Percentiles rank a stretch among this genome's conserved stretches.
These are phyloP conservation scores for Erucastrum elatum DNA, from an alignment of 345 rosid species.

Conservation along the genomic window DNA sequence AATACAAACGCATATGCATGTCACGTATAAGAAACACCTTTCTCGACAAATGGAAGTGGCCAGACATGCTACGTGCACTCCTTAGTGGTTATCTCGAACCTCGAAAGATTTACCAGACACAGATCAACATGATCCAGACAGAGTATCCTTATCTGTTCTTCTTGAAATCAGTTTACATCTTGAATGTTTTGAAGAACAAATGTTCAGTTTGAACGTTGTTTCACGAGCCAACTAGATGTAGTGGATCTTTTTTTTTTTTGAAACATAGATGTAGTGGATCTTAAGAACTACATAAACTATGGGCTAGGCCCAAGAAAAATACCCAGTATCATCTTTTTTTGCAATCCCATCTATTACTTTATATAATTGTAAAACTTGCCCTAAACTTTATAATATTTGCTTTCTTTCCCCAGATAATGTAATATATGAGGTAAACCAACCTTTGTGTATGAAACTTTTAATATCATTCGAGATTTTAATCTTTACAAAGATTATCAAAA, in stretches of 20 bases:
- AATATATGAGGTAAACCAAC: background rate
- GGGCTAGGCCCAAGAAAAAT: constrained; percentile 23
- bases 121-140: constrained; percentile 27
- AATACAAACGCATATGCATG: constrained; percentile 17
- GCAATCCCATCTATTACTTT: background rate
- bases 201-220: background rate
- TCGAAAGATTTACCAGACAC: constrained; percentile 9
- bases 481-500: constrained; percentile 32
- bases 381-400: background rate
- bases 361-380: background rate
- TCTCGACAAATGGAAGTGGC: constrained; percentile 17
- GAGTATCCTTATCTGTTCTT: constrained; percentile 15
- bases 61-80: constrained; percentile 14
- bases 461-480: background rate
- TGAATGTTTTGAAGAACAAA: background rate
- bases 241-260: background rate
- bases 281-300: background rate
- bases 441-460: background rate
- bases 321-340: background rate
- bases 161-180: constrained; percentile 1
- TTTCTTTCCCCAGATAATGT: background rate
- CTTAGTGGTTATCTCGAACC: constrained; percentile 13
- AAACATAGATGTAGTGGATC: background rate
- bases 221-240: background rate
- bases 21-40: constrained; percentile 12